Percentiles rank a stretch among this genome's conserved stretches.
These are phyloP conservation scores for Knoxdaviesia capensis DNA, from an alignment of 2,329 filamentous ascomycete species.

Conservation along the genomic window DNA sequence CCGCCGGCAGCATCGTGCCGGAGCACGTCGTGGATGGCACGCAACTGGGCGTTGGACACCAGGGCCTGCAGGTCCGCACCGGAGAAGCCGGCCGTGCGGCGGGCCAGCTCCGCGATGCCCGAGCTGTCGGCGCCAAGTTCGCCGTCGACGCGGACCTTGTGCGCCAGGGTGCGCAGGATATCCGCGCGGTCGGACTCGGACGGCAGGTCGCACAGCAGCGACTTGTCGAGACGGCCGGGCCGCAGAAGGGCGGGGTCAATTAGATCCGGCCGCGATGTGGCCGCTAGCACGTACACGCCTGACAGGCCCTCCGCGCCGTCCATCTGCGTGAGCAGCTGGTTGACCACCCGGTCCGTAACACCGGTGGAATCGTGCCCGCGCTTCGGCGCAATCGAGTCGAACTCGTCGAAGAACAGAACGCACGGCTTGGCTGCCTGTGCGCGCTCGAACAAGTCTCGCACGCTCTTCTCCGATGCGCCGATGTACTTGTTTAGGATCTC, in stretches of 20 bases:
- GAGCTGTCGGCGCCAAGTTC: slow-evolving; percentile 37
- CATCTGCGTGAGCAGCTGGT: slow-evolving; percentile 97
- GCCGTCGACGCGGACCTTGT: slow-evolving; percentile 54
- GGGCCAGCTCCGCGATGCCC: slow-evolving; percentile 53
- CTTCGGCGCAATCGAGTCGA: slow-evolving; percentile 94
- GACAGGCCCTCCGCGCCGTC: slow-evolving; percentile 89
- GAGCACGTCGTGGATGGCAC: slow-evolving; percentile 88
- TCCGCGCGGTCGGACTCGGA: slow-evolving; percentile 62
- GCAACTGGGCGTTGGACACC: slow-evolving; percentile 88
- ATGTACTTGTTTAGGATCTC: slow-evolving; percentile 99
- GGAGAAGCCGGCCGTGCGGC: slow-evolving; percentile 70
- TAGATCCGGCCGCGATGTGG: slow-evolving; percentile 79
- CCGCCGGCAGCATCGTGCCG: slow-evolving; percentile 21
- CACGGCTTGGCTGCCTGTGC: slow-evolving; percentile 82
- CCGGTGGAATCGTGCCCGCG: slow-evolving; percentile 92
- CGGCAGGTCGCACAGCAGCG: slow-evolving; percentile 78
- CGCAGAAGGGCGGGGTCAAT: slow-evolving; percentile 87
- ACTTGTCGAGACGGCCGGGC: slow-evolving; percentile 86
- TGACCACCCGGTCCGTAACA: slow-evolving; percentile 96
- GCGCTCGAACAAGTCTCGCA: slow-evolving; percentile 85
- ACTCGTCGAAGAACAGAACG: slow-evolving; percentile 96
- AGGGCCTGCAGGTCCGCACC: slow-evolving; percentile 89
- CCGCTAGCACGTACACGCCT: slow-evolving; percentile 90
- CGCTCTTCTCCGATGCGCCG: slow-evolving; percentile 87
- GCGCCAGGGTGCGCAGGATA: slow-evolving; percentile 68